Conservation (phyloP, 305 asterid species). For the Solanum hybrid region DNA sequence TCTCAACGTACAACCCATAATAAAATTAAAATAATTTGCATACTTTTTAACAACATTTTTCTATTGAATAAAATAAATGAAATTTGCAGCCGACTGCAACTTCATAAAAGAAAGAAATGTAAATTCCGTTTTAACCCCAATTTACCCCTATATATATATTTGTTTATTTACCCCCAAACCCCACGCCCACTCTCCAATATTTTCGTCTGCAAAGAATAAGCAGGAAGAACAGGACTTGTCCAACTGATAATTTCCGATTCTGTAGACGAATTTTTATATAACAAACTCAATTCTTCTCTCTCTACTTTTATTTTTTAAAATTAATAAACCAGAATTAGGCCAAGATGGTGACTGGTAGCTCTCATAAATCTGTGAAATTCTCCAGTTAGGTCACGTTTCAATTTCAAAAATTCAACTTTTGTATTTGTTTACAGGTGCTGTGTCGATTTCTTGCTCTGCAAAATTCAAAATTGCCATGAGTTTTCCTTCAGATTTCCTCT, state of each 20-base stretch:
- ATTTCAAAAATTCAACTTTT: conserved; percentile 11
- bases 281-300: not conserved
- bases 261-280: not conserved
- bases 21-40: not conserved
- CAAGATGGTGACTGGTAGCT: conserved; percentile 52
- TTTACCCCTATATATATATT: not conserved
- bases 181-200: not conserved
- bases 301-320: not conserved
- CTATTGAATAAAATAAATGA: not conserved
- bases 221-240: conserved; percentile 6
- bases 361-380: conserved; percentile 29
- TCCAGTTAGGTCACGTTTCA: conserved; percentile 71
- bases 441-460: conserved; percentile 37
- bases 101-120: not conserved
- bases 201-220: not conserved
- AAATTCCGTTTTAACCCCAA: not conserved
- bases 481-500: conserved; percentile 16
- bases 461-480: conserved; percentile 45
- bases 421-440: conserved; percentile 28
- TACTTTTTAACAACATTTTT: not conserved
- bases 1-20: not conserved
- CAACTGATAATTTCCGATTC: conserved; percentile 5
- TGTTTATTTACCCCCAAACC: not conserved
- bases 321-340: not conserved
- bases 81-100: not conserved